phyloP scores from a whole-genome alignment of 805 yeast species.

The Diddensiella santjacobensis region DNA sequence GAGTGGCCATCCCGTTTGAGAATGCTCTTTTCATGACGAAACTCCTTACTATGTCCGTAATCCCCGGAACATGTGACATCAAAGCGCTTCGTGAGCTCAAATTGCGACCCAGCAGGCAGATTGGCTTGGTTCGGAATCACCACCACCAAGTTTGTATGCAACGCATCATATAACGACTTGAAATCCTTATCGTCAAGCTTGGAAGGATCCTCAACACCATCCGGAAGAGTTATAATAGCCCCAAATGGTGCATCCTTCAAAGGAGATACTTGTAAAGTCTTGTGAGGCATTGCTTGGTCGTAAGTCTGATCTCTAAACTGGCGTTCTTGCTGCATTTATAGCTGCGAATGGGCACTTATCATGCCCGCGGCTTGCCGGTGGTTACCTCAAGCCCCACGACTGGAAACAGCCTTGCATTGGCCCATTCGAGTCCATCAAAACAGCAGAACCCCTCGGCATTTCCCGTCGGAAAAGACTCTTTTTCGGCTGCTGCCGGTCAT shows the following conservation, averaged over 20 bases:
- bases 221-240: constrained; percentile 62
- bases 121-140: constrained; percentile 70
- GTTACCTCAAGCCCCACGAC: no score
- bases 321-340: no score
- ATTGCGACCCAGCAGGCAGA: constrained; percentile 71
- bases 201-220: constrained; percentile 70
- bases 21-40: constrained; percentile 61
- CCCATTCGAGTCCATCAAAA: no score
- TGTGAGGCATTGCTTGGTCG: constrained; percentile 7
- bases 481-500: no score
- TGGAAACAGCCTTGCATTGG: no score
- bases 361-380: no score
- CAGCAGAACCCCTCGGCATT: no score
- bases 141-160: constrained; percentile 64
- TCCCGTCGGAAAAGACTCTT: no score
- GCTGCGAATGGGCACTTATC: no score
- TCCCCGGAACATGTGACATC: constrained; percentile 68
- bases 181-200: constrained; percentile 64
- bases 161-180: constrained; percentile 54
- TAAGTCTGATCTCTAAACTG: no score
- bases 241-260: constrained; percentile 58
- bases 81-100: constrained; percentile 67
- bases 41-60: constrained; percentile 83
- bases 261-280: constrained; percentile 39
- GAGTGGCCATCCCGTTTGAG: constrained; percentile 76